Evolutionary conservation across 495 filamentous ascomycete genomes (phyloP), one percentile per base, ranked within the genome.

Genomic region (Cercophora newfieldiana): DNA sequence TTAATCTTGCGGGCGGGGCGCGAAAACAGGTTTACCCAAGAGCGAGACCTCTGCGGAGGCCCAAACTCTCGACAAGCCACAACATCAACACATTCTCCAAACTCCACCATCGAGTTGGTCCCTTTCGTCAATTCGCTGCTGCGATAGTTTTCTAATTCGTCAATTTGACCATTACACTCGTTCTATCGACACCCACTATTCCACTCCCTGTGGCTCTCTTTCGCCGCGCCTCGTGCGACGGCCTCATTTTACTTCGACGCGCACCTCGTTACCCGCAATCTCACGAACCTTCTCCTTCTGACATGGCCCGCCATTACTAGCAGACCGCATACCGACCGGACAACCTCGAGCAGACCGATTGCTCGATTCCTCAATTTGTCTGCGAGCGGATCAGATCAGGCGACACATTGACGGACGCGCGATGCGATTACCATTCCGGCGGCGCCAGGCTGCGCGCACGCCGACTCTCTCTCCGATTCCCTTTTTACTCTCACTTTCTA

Each of bases 371-470:
- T 71, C 64, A 21, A 65, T 65, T 68, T 61, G 66, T 54, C 26
- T 30, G 51, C 8, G 54, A 55, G 19, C 61, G 44, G 25, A 54
- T 25, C 54, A n/a, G 47, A 48, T 37, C 37, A 16, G 55, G 51
- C 37, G 22, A 61, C 28, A 53, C 60, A 61, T 54, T 58, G 48
- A 61, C 63, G 54, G 49, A 57, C 59, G 28, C 72, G 68, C 72
- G 72, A 83, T 83, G 81, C 78, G 75, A 69, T 68, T 78, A 70
- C 69, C 74, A 31, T 71, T 73, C 16, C 62, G 69, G 58, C 71
- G 67, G 66, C 74, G 76, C 70, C 69, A 63, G 68, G 77, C 72
- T 68, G 72, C 73, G 71, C 73, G 73, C 68, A 68, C 72, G 55
- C 69, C 64, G 54, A 21, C 65, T 0, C 33, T 53, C 19, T 74